A percentile compares a stretch with the other conserved stretches of the same genome.
Conservation (phyloP, 2,329 filamentous ascomycete genomes). For the Alternaria arbusti region DNA sequence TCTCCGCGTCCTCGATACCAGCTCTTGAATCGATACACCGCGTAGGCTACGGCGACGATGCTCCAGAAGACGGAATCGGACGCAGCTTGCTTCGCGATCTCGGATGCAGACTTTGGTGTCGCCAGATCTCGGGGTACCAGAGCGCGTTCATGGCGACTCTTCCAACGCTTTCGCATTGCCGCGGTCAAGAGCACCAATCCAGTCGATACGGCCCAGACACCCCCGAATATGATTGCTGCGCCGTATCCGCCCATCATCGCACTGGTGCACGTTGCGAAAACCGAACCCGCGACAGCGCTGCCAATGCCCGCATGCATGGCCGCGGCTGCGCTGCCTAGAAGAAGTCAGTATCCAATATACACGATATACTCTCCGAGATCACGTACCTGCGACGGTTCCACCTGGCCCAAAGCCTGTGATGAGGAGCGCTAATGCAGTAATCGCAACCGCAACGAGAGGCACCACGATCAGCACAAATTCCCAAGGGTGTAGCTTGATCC, state of each 20-base stretch:
- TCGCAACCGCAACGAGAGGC: conserved; percentile 1
- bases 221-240: conserved; percentile 12
- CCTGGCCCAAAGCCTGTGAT: conserved; percentile 4
- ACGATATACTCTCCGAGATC: neutral
- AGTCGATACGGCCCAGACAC: neutral
- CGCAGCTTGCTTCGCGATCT: neutral
- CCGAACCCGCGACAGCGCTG: conserved; percentile 22
- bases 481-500: conserved; percentile 10
- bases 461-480: conserved; percentile 5
- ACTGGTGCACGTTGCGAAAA: conserved; percentile 31
- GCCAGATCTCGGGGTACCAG: neutral
- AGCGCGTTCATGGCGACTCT: neutral
- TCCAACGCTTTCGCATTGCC: neutral
- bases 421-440: conserved; percentile 3
- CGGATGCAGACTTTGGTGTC: too few species aligned
- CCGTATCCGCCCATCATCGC: conserved; percentile 36
- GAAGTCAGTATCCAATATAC: neutral
- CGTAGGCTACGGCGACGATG: neutral
- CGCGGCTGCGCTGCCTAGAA: conserved; percentile 29
- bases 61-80: neutral
- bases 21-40: neutral
- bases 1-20: neutral
- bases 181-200: neutral
- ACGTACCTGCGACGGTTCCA: conserved; percentile 5
- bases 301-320: conserved; percentile 28